Conservation (phyloP, 306 rosid genomes). For the Dryas drummondii region DNA sequence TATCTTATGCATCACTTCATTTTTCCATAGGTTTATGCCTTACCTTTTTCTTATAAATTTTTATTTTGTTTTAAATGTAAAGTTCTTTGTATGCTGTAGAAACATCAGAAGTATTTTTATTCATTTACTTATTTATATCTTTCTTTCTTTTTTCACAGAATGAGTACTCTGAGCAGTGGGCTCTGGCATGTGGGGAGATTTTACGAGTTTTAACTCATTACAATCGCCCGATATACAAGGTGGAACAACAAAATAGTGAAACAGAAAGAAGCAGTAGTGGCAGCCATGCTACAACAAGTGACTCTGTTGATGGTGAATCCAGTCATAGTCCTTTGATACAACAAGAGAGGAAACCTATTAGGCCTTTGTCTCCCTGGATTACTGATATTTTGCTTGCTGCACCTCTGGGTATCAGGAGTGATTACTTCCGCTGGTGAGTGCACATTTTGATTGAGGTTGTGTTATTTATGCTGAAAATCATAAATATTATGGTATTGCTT, state of each 20-base stretch:
- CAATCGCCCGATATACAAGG: constrained; percentile 89
- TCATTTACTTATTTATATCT: constrained; percentile 18
- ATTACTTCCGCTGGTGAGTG: constrained; percentile 95
- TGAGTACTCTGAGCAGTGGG: constrained; percentile 98
- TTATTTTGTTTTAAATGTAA: constrained; percentile 11
- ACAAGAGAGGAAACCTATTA: constrained; percentile 80
- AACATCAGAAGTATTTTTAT: not conserved
- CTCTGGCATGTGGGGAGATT: constrained; percentile 94
- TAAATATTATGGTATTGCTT: not conserved
- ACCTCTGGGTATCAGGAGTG: constrained; percentile 90
- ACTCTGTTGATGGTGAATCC: constrained; percentile 51
- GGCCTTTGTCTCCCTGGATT: constrained; percentile 97
- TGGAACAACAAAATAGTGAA: constrained; percentile 56
- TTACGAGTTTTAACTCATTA: constrained; percentile 93
- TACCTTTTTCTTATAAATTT: not conserved
- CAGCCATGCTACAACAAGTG: constrained; percentile 76
- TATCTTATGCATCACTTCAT: not conserved
- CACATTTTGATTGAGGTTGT: constrained; percentile 5
- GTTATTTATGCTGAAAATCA: not conserved
- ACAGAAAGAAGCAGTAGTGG: constrained; percentile 86
- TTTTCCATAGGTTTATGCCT: not conserved
- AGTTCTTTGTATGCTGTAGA: constrained; percentile 14
- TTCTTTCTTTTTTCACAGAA: constrained; percentile 43
- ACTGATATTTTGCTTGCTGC: constrained; percentile 90
- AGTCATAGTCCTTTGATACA: constrained; percentile 43